Evolutionary conservation across 2,329 filamentous ascomycete genomes (phyloP), one percentile per base, ranked within the genome.

Genomic region (Fusarium sp.): DNA sequence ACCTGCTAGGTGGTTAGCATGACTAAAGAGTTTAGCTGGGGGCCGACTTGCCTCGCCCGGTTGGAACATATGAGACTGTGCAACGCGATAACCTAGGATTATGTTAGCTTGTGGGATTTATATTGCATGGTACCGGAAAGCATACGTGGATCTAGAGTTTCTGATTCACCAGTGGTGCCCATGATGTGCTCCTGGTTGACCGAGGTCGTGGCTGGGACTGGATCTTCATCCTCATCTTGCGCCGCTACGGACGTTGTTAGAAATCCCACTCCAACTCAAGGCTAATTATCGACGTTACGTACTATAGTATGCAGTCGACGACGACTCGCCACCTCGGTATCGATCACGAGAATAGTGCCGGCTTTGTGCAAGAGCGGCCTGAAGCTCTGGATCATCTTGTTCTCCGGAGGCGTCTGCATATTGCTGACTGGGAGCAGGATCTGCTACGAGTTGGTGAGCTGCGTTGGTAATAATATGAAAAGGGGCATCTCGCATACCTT

Each of bases 11-110:
- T 8, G 33, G 60, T 58, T 42, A 42, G 39, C 10, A 43, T 37
- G 33, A 11, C 62, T 49, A 17, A 14, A 15, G 9, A 11, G n/a
- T 27, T 35, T 18, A n/a, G 11, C 15, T 13, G 10, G 8, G 29
- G 21, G 17, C 17, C 4, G 6, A 68, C 15, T 60, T 69, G 81
- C 82, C 74, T 78, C 76, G 54, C 82, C 82, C 4, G 81, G 80
- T 29, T 75, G 71, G 45, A 83, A 84, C 20, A 18, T 29, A 37
- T 67, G 76, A 13, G 58, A 83, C 17, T 68, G 77, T 25, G 80
- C 75, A 18, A 84, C 73, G 27, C 72, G 70, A 57, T 80, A 84
- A 4, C 79, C 82, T 84, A 33, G n/a, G n/a, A 14, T 17, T 11
- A 43, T 25, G 20, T 73, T 18, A 73, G 67, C 25, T 39, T 17